Evolutionary conservation across 257 asterid species (phyloP).

Genomic region (Penstemon newberryi): DNA sequence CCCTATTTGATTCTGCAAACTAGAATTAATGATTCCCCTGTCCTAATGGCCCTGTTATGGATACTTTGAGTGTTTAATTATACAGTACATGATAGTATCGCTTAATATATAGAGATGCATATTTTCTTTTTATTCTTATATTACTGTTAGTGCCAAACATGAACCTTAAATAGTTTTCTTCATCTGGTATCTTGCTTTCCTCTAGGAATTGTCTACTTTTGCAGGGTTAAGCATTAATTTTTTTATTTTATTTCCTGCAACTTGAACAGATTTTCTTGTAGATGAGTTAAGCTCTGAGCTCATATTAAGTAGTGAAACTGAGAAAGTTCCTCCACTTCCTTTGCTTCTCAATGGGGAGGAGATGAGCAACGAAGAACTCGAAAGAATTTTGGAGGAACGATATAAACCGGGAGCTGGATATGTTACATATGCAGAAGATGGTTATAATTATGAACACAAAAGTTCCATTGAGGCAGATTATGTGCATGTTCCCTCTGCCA

Average conservation of each 20-base stretch:
- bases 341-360: slow-evolving; percentile 73
- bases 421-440: slow-evolving; percentile 67
- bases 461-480: slow-evolving; percentile 35
- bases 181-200: too few relatives aligned
- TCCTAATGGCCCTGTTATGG: too few relatives aligned
- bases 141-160: too few relatives aligned
- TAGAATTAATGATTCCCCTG: too few relatives aligned
- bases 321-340: slow-evolving; percentile 39
- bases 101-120: not conserved
- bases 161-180: too few relatives aligned
- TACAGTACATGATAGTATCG: not conserved
- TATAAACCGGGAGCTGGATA: slow-evolving; percentile 70
- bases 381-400: slow-evolving; percentile 61
- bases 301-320: slow-evolving; percentile 41
- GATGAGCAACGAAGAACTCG: slow-evolving; percentile 76
- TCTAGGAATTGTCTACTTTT: not conserved
- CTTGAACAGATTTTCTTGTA: slow-evolving; percentile 48
- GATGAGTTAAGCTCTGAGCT: slow-evolving; percentile 43
- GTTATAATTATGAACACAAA: slow-evolving; percentile 57
- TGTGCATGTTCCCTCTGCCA: slow-evolving; percentile 43
- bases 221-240: not conserved
- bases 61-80: too few relatives aligned
- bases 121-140: not conserved
- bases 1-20: too few relatives aligned
- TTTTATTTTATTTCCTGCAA: not conserved